These are phyloP conservation scores for Daphne laureola DNA, from an alignment of 441 rosid species.

Conservation along the genomic window DNA sequence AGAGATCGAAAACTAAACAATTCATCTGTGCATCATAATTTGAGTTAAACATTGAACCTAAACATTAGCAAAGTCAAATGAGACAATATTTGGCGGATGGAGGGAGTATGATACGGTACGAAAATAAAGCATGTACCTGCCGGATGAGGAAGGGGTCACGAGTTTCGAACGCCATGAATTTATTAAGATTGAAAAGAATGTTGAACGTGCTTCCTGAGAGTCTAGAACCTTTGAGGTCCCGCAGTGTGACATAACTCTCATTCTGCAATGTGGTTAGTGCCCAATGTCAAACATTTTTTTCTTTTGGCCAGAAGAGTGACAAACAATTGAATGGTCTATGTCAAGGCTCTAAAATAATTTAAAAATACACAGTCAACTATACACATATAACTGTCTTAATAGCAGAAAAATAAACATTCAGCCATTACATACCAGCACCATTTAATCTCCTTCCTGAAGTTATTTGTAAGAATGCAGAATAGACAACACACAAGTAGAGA, in stretches of 20 bases:
- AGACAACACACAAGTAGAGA: neutral
- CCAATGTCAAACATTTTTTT: conserved; percentile 4
- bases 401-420: neutral
- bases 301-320: neutral
- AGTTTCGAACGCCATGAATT: conserved; percentile 95
- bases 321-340: neutral
- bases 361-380: neutral
- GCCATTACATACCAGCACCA: conserved; percentile 5
- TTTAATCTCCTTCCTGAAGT: neutral
- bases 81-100: no score
- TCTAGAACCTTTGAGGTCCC: conserved; percentile 72
- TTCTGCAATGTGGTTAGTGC: conserved; percentile 34
- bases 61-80: no score
- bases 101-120: no score
- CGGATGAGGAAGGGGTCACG: conserved; percentile 96
- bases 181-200: conserved; percentile 92
- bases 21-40: no score
- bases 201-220: conserved; percentile 91
- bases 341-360: conserved; percentile 2
- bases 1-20: neutral
- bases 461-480: neutral
- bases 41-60: no score
- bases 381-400: neutral
- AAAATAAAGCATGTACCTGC: conserved; percentile 43
- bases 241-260: conserved; percentile 53